Base-by-base conservation (phyloP, 2,329 filamentous ascomycete genomes). In the Lachnellula hyalina region DNA sequence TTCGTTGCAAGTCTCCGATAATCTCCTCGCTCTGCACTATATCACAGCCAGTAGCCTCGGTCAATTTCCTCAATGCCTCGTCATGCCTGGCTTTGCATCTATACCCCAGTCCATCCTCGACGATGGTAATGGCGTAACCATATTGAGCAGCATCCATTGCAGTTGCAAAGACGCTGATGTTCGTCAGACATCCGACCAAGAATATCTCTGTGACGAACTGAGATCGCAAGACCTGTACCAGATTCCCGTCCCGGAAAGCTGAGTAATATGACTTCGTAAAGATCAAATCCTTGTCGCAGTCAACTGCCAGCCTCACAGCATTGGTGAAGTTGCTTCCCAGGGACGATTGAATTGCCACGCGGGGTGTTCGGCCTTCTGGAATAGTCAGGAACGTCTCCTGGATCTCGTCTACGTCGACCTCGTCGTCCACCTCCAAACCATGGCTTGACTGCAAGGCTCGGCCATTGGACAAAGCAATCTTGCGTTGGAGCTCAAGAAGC, bases 21-120 rank as follows among this genome's bases (percentile, higher is more conserved):
- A 69, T 56, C 21, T 65, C 65, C 34, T 52, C 47, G 47, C 66
- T 68, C 17, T 28, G 67, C 32, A 65, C 63, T 53, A 68, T 57
- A 57, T 67, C 63, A 56, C 69, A 67, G 25, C 67, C 66, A 52
- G 68, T 68, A 53, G 63, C 64, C 55, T 67, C 56, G 28, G 55
- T 57, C 51, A 69, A 49, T 59, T 62, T 57, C 17, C 58, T 56
- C 34, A 69, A 51, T 34, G 67, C 68, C 54, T 71, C 68, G 19
- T 69, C 68, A 54, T 96, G 90, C 44, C 90, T 83, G 17, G 75
- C 71, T 55, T 84, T 81, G 63, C 77, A 84, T 47, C 89, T 83
- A 66, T 86, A 96, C 11, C 91, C 92, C 53, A 96, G 83, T 70
- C 92, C 96, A 69, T 97, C 91, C 51, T 94, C 86, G 40, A 97